Evolutionary conservation across 2,329 filamentous ascomycete species (phyloP).

Genomic region (Calonectria ilicicola): DNA sequence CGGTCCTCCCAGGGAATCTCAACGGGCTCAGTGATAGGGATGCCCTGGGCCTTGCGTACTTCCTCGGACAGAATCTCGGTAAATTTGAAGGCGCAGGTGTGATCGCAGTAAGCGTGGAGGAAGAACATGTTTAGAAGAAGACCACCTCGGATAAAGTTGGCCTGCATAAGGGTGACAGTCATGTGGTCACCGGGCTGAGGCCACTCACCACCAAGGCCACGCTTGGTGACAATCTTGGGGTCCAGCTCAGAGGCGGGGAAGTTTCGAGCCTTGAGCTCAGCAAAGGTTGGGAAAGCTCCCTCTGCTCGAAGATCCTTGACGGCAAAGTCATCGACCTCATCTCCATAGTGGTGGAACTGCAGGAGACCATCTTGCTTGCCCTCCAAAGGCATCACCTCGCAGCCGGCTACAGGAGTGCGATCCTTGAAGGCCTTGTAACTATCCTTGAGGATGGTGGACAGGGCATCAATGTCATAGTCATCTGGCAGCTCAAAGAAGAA

Average conservation of each 20-base stretch:
- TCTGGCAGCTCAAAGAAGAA: slow-evolving; percentile 27
- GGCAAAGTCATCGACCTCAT: slow-evolving; percentile 26
- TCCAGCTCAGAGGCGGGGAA: slow-evolving; percentile 21
- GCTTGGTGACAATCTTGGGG: slow-evolving; percentile 18
- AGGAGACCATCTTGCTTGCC: slow-evolving; percentile 24
- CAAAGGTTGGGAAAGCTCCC: slow-evolving; percentile 18
- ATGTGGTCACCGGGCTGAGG: slow-evolving; percentile 20
- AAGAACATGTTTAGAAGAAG: slow-evolving; percentile 20
- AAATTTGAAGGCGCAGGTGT: slow-evolving; percentile 22
- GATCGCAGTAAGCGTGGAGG: slow-evolving; percentile 22
- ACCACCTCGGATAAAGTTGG: slow-evolving; percentile 26
- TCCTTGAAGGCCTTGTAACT: slow-evolving; percentile 21
- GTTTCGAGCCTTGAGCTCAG: slow-evolving; percentile 24
- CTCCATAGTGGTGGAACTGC: slow-evolving; percentile 25
- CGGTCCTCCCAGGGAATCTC: slow-evolving; percentile 23
- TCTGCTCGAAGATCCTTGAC: slow-evolving; percentile 22
- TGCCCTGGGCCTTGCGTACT: slow-evolving; percentile 16
- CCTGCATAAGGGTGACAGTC: slow-evolving; percentile 23
- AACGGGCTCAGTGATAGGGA: slow-evolving; percentile 15
- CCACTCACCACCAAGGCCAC: slow-evolving; percentile 26
- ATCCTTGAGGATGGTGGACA: slow-evolving; percentile 10
- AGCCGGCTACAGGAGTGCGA: slow-evolving; percentile 25
- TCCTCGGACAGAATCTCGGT: slow-evolving; percentile 25
- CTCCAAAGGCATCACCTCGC: slow-evolving; percentile 23
- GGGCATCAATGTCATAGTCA: slow-evolving; percentile 17